Conservation (phyloP, 2,329 filamentous ascomycete genomes). For the Ophiocordyceps australis region DNA sequence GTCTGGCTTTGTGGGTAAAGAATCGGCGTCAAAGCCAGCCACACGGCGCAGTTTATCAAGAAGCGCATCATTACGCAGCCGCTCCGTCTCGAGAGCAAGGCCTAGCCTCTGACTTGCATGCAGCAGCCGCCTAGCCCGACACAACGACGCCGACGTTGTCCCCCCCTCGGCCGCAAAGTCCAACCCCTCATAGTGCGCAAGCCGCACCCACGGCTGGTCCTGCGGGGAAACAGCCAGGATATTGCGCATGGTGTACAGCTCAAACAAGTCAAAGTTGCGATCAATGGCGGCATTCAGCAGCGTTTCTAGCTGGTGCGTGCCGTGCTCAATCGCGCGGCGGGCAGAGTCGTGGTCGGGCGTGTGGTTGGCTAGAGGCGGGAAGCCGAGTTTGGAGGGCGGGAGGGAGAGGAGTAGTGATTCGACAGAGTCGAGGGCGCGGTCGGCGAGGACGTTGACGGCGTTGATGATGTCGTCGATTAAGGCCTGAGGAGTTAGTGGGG, state of each 20-base stretch:
- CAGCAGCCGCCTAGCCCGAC: constrained; percentile 52
- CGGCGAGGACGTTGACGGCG: constrained; percentile 82
- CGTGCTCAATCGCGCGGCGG: constrained; percentile 64
- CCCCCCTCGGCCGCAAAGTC: constrained; percentile 20
- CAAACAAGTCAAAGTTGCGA: constrained; percentile 70
- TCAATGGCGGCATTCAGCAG: constrained; percentile 66
- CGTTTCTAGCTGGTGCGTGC: constrained; percentile 70
- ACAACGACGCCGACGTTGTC: constrained; percentile 50
- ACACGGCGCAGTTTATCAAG: constrained; percentile 40
- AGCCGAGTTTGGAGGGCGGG: constrained; percentile 65
- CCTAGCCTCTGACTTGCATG: constrained; percentile 67
- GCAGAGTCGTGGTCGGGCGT: constrained; percentile 20
- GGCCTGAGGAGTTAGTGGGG: constrained; percentile 33
- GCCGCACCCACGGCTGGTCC: constrained; percentile 59
- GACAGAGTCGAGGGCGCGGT: constrained; percentile 73
- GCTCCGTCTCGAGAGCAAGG: constrained; percentile 49
- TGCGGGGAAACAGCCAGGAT: constrained; percentile 51
- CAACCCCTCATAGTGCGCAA: constrained; percentile 68
- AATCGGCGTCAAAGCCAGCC: constrained; percentile 4
- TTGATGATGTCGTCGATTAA: constrained; percentile 98
- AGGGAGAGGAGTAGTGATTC: constrained; percentile 65
- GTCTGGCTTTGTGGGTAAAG: background rate
- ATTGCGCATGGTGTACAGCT: constrained; percentile 82
- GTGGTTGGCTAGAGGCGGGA: constrained; percentile 18
- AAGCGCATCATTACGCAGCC: constrained; percentile 51